phyloP scores from a whole-genome alignment of 164 flowering plant species.

The Tetrastigma voinierianum region DNA sequence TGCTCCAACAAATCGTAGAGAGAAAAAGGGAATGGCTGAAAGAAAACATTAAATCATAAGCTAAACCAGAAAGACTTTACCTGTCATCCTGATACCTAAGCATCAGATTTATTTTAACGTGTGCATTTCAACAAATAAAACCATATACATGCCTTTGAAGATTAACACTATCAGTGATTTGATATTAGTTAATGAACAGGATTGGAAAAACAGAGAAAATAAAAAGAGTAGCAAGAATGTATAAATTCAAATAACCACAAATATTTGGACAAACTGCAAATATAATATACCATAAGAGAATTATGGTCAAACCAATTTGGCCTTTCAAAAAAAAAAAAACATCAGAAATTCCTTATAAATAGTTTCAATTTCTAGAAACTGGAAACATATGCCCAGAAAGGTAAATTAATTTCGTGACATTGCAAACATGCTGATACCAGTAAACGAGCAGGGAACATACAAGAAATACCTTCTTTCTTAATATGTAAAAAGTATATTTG shows the following conservation, averaged over 20 bases:
- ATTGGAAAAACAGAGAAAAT: neutral
- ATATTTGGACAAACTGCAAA: neutral
- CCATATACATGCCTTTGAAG: neutral
- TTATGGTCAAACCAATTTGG: neutral
- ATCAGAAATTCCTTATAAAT: neutral
- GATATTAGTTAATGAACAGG: neutral
- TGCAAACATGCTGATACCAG: too few relatives aligned
- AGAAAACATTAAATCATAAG: neutral
- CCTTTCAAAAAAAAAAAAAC: neutral
- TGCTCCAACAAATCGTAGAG: conserved; percentile 80
- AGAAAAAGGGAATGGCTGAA: conserved; percentile 68
- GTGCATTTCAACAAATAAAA: too few relatives aligned
- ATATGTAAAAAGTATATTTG: too few relatives aligned
- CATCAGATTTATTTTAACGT: neutral
- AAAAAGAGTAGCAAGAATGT: neutral
- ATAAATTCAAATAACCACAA: neutral
- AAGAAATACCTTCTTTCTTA: too few relatives aligned
- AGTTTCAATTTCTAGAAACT: neutral
- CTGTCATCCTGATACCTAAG: neutral
- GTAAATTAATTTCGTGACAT: too few relatives aligned
- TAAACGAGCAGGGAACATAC: too few relatives aligned
- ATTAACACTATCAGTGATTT: neutral
- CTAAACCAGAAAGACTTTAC: neutral
- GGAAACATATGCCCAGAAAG: neutral
- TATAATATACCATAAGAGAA: neutral